Conservation (phyloP, 1,139 yeast species). For the Scheffersomyces illinoinensis region DNA sequence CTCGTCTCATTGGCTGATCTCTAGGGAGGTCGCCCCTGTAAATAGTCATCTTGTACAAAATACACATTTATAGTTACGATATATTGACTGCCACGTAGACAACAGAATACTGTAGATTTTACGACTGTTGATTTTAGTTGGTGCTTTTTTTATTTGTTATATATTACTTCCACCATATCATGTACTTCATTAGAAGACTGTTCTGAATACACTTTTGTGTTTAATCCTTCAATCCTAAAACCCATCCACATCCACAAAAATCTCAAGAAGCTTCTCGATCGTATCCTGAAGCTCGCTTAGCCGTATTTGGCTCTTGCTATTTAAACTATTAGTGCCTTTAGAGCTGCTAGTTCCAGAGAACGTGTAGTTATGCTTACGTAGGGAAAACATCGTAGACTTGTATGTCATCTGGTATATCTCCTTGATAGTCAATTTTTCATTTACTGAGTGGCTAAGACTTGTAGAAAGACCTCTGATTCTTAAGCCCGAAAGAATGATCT, state of each 20-base stretch:
- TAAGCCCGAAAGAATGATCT: slow-evolving; percentile 42
- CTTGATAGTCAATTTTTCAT: slow-evolving; percentile 37
- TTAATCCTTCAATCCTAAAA: background rate
- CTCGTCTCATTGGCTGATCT: slow-evolving; percentile 5
- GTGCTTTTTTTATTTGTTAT: background rate
- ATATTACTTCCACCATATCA: background rate
- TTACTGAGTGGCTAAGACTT: slow-evolving; percentile 21
- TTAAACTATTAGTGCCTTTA: background rate
- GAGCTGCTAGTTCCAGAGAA: slow-evolving; percentile 13
- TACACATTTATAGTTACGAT: background rate
- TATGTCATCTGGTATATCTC: slow-evolving; percentile 47
- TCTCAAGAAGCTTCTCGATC: slow-evolving; percentile 36
- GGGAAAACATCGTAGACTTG: slow-evolving; percentile 40
- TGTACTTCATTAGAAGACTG: background rate
- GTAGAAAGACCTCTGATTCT: slow-evolving; percentile 43
- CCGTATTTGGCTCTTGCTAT: slow-evolving; percentile 2
- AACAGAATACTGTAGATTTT: background rate
- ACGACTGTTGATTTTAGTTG: too few species aligned
- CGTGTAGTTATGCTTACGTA: slow-evolving; percentile 36
- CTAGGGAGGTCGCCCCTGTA: background rate
- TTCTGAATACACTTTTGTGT: background rate
- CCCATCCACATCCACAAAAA: slow-evolving; percentile 34
- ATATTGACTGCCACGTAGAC: background rate
- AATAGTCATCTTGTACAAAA: slow-evolving; percentile 1
- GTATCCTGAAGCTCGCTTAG: slow-evolving; percentile 37